phyloP scores from a whole-genome alignment of 345 rosid genomes.

The Populus davidiana region DNA sequence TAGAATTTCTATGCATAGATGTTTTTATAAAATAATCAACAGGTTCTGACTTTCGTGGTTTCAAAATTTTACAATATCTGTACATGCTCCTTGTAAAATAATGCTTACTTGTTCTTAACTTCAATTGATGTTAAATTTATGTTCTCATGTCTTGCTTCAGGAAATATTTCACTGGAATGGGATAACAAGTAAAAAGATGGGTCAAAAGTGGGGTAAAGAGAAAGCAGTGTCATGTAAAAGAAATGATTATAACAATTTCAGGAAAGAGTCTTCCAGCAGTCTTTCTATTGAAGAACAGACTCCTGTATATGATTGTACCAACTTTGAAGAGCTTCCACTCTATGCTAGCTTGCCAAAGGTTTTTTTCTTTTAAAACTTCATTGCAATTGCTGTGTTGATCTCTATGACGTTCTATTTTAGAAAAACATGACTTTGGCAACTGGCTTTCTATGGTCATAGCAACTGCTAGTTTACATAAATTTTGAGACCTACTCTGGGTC shows the following conservation, averaged over 20 bases:
- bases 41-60: not conserved
- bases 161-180: conserved; percentile 76
- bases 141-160: conserved; percentile 35
- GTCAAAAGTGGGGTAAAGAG: conserved; percentile 90
- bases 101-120: not conserved
- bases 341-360: conserved; percentile 70
- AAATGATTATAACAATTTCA: conserved; percentile 36
- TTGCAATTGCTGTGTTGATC: not conserved
- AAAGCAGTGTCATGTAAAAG: conserved; percentile 46
- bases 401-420: not conserved
- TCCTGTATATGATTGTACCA: conserved; percentile 26
- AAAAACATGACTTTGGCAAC: not conserved
- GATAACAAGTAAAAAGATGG: conserved; percentile 79
- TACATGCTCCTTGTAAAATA: not conserved
- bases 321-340: conserved; percentile 62
- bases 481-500: not conserved
- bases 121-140: conserved; percentile 5
- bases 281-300: conserved; percentile 36
- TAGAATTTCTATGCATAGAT: not conserved
- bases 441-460: not conserved
- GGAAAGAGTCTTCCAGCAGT: conserved; percentile 38
- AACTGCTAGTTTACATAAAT: not conserved
- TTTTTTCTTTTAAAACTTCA: conserved; percentile 19
- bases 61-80: not conserved
- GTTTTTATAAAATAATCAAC: not conserved